Base-by-base conservation (phyloP, 345 rosid genomes). In the Pugionium dolabratum region DNA sequence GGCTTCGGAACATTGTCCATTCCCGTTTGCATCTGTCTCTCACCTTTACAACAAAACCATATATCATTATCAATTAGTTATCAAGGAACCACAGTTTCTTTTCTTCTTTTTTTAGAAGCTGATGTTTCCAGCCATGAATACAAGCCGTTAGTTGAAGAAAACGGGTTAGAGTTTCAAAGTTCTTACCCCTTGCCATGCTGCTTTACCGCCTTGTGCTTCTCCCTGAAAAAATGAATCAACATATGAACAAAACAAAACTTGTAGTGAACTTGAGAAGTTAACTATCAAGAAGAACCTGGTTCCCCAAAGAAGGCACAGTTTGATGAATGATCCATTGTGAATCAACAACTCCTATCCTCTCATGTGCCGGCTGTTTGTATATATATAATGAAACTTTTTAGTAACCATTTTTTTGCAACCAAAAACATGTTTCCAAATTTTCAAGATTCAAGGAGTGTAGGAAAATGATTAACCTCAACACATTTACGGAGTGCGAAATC, bases 341-440 rank as follows among this genome's bases (percentile, higher is more conserved):
- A 80, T 91, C 99, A 7, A 95, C 96, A 8, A 95, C 94, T 59
- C 99, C 99, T 30, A 95, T 89, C 86, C 85, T 95, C 85, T 95
- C 94, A 78, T 89, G 96, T 32, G 99, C 96, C 62, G 95, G 95
- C 97, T 91, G 86, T 62, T 77, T 45, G 56, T 39, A 50, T n/a
- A 18, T 18, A 36, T 45, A 41, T 40, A 4, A 49, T 40, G 25
- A 28, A 48, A 68, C 29, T 11, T 27, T 44, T 74, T 45, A 66
- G 68, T 43, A 55, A 25, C 41, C 31, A 26, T 51, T 42, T 10
- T 18, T 18, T 2, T 3, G 0, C 9, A 2, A 66, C 54, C 54
- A 32, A 58, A 44, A 34, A 47, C 50, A 62, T 46, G 62, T 26
- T 11, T 25, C 1, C 9, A 47, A 25, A 31, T 35, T 11, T 40